These are phyloP conservation scores for Torulaspora delbrueckii DNA, from an alignment of 805 yeast genomes.

Conservation along the genomic window DNA sequence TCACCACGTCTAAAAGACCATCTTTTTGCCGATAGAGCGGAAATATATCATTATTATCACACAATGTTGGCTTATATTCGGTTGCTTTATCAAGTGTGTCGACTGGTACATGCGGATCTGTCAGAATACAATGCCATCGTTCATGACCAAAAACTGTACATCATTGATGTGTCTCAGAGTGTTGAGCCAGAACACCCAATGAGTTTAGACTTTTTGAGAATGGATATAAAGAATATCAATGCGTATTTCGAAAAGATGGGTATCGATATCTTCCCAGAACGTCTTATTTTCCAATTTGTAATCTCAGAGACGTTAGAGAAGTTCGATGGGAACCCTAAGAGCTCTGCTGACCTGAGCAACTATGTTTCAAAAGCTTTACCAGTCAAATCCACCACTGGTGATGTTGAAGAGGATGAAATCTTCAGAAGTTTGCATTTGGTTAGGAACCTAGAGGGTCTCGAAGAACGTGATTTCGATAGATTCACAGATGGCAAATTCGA, in stretches of 20 bases:
- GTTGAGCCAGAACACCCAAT: constrained; percentile 98
- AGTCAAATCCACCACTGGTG: constrained; percentile 48
- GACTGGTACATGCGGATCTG: constrained; percentile 92
- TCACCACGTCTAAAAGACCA: constrained; percentile 88
- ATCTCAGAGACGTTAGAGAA: constrained; percentile 46
- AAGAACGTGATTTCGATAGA: constrained; percentile 84
- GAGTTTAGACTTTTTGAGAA: constrained; percentile 88
- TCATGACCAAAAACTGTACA: constrained; percentile 70
- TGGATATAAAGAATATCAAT: constrained; percentile 96
- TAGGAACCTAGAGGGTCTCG: constrained; percentile 73
- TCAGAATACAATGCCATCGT: constrained; percentile 91
- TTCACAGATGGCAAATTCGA: constrained; percentile 76
- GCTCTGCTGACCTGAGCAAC: constrained; percentile 32
- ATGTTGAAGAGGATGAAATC: constrained; percentile 74
- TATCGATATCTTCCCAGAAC: constrained; percentile 74
- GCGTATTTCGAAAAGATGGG: constrained; percentile 74
- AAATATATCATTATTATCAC: constrained; percentile 62
- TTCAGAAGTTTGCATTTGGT: constrained; percentile 78
- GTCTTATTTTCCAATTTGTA: constrained; percentile 73
- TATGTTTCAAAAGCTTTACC: constrained; percentile 47
- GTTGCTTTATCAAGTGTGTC: constrained; percentile 78
- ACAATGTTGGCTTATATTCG: constrained; percentile 83
- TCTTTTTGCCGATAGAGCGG: constrained; percentile 61
- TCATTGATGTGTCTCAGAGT: constrained; percentile 94
- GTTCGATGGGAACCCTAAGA: constrained; percentile 36